Base-by-base conservation (phyloP, 2,329 filamentous ascomycete species). In the Anthostomella pinea region DNA sequence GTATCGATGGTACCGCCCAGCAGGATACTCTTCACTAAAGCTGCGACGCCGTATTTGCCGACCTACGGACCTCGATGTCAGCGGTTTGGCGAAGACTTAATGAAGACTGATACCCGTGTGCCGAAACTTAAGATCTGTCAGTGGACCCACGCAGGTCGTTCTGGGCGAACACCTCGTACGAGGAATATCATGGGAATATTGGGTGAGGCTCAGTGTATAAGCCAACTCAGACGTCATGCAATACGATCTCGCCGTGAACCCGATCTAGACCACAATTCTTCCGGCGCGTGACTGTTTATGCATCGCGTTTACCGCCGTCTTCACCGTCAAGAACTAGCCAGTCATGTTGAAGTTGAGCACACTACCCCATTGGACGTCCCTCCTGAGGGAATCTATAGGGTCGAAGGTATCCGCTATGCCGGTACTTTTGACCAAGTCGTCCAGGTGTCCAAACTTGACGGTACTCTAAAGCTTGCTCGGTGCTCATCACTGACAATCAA, bases 271-370 rank as follows among this genome's bases (percentile, higher is more conserved):
- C 28, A 47, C 40, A 18, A 44, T 29, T 4, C 34, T 33, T 9
- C 31, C 59, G 41, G 25, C 11, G 48, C 19, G 53, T 18, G 21
- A 52, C 46, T 66, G 62, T 39, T 61, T 58, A 32, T 73, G 49
- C 46, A 75, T 68, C 42, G 67, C 62, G 21, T 60, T 64, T 8
- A 78, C 64, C 5, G 69, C 72, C 4, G 66, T 51, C 51, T 75
- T 73, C 34, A 64, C 70, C 24, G 73, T 57, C 30, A 77, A 51
- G 34, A 71, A 74, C 0, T 72, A 66, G 0, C 72, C 76, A 6
- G 71, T n/a, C n/a, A n/a, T n/a, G n/a, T n/a, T 79, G 20, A 79
- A 56, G 47, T 80, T 81, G 41, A 79, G 60, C 8, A 79, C 69
- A 3, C 59, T 59, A 42, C 78, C 66, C 75, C 73, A 80, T 2